Percentiles rank a stretch among this genome's conserved stretches.
phyloP scores from a whole-genome alignment of 2,329 filamentous ascomycete species.

The Lachnellula arida region DNA sequence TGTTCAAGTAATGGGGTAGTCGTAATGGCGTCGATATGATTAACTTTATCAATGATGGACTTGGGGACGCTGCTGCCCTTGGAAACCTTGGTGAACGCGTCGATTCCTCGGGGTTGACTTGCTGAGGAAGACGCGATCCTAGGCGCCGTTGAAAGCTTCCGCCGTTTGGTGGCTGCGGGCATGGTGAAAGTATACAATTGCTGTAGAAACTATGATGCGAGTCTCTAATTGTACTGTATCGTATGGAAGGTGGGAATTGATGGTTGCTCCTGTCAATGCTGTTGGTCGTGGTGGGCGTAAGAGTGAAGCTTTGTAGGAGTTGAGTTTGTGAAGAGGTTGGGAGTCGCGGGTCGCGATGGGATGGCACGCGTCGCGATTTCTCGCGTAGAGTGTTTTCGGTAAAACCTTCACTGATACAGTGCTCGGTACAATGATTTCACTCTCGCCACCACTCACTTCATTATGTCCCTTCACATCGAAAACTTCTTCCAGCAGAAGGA shows the following conservation, averaged over 20 bases:
- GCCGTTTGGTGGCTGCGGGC: conserved; percentile 27
- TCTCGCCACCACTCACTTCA: background rate
- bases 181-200: conserved; percentile 24
- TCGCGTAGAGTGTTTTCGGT: conserved; percentile 28
- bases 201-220: conserved; percentile 18
- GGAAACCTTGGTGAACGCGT: conserved; percentile 39
- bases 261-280: conserved; percentile 11
- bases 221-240: conserved; percentile 7
- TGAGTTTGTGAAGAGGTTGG: conserved; percentile 15
- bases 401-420: background rate
- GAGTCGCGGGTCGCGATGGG: conserved; percentile 14
- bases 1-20: conserved; percentile 29
- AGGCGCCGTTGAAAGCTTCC: conserved; percentile 24
- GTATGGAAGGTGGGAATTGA: conserved; percentile 15
- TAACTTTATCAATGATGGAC: conserved; percentile 31
- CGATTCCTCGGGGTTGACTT: conserved; percentile 31
- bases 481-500: background rate
- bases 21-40: conserved; percentile 26
- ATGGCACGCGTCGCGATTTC: conserved; percentile 13
- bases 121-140: conserved; percentile 22
- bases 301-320: conserved; percentile 1
- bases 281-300: background rate
- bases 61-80: conserved; percentile 35
- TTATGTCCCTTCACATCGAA: background rate
- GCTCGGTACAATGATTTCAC: background rate